These are phyloP conservation scores for Picea sitchensis DNA, from an alignment of 75 land plant genomes.

Conservation along the genomic window DNA sequence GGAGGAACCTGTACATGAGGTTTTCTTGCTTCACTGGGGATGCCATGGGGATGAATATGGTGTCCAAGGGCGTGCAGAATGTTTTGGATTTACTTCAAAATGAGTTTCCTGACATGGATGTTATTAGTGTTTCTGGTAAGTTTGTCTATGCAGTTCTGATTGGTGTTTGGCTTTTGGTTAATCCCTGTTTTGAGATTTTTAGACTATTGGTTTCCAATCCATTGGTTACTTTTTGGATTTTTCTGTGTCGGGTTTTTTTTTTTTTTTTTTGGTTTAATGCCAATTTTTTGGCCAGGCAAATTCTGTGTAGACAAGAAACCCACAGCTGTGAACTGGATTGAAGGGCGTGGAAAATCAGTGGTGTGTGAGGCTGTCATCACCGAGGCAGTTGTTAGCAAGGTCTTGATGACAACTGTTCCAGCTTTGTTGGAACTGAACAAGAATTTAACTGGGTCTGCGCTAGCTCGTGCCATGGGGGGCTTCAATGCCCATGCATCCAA, in stretches of 20 bases:
- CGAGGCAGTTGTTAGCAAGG: constrained; percentile 65
- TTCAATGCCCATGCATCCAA: constrained; percentile 92
- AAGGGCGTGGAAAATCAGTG: constrained; percentile 79
- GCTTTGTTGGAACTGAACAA: constrained; percentile 86
- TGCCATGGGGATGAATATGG: constrained; percentile 99
- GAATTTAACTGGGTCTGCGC: constrained; percentile 77
- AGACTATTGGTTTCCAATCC: not conserved
- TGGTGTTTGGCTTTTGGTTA: not conserved
- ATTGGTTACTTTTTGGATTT: not conserved
- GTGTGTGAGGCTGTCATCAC: constrained; percentile 77
- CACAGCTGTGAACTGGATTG: constrained; percentile 76
- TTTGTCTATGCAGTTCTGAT: not conserved
- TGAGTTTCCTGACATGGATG: constrained; percentile 82
- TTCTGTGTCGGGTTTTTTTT: not conserved
- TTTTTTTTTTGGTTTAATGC: too few relatives aligned
- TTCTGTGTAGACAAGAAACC: constrained; percentile 54
- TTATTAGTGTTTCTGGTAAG: constrained; percentile 78
- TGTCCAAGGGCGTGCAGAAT: constrained; percentile 89
- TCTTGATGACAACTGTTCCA: constrained; percentile 66
- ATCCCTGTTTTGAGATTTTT: not conserved
- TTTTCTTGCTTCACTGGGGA: constrained; percentile 83
- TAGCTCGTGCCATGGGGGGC: constrained; percentile 81
- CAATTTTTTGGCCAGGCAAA: constrained; percentile 37
- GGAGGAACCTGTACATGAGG: constrained; percentile 77
- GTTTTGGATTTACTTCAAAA: constrained; percentile 64